Base-by-base conservation (phyloP, 345 rosid species). In the Noccaea caerulescens region DNA sequence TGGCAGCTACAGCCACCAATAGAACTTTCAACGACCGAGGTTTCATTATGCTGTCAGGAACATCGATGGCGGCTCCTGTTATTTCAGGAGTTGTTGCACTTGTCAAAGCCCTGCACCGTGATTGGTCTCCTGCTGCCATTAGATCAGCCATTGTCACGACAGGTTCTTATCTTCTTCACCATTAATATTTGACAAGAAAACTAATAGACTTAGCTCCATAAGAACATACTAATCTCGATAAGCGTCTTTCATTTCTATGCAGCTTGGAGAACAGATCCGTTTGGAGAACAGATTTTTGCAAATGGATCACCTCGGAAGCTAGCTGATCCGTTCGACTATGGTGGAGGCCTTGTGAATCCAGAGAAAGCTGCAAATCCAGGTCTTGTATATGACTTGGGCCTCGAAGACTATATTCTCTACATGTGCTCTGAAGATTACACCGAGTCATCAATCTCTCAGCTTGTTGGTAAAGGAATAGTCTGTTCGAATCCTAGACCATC, bases 271-370 rank as follows among this genome's bases (percentile, higher is more conserved):
- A 78, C 66, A 1, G 67, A 81, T 70, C 82, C 84, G 56, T 65
- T 27, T 41, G 57, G 79, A 68, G 14, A 83, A 37, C 77, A 16
- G 3, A 83, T 84, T 10, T 43, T 74, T 12, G 92, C 88, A 60
- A 81, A 87, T 12, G 84, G 63, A 3, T 75, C 72, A 9, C 36
- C 50, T 23, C 54, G 30, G 0, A 61, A 77, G 27, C 84, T 78
- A n/a, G 85, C 91, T 2, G 78, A 85, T 58, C 42, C 85, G 9
- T 86, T 86, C 6, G 84, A 83, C n/a, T 74, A 41, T 4, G 96
- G 97, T 4, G 80, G 86, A 10, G 93, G 90, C 7, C 84, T 84
- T 14, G 78, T 85, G 3, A 81, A 84, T 67, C 89, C 92, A 8
- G 74, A 83, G 2, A 72, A 63, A 30, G 93, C 93, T 13, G 60